A percentile compares a stretch with the other conserved stretches of the same genome.
Evolutionary conservation across 73 alveolate species (phyloP).

Genomic region (Paramecium octaurelia): DNA sequence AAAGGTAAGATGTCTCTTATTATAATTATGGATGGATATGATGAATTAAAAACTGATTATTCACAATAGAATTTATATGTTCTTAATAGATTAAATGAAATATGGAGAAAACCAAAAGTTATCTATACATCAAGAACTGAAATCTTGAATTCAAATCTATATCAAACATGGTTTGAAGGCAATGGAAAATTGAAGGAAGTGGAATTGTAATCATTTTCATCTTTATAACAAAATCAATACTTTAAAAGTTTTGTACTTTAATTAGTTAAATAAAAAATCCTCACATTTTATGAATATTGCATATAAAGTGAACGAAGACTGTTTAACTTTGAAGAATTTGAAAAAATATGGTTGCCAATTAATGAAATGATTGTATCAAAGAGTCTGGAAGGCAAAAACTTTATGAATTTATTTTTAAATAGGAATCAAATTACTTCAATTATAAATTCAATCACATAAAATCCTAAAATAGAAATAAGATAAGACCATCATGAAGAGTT

Average conservation of each 20-base stretch:
- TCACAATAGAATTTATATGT: not conserved
- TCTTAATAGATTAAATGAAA: constrained; percentile 1
- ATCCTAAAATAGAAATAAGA: not conserved
- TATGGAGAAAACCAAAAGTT: constrained; percentile 5
- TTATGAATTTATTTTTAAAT: not conserved
- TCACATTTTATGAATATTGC: not conserved
- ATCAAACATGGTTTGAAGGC: not conserved
- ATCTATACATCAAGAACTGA: not conserved
- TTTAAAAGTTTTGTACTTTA: not conserved
- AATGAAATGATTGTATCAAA: not conserved
- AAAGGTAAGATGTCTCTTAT: not conserved
- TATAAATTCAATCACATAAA: not conserved
- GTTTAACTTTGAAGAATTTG: not conserved
- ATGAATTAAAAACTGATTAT: not conserved
- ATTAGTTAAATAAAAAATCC: not conserved
- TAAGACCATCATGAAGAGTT: not conserved
- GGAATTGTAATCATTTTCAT: not conserved
- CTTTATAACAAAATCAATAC: not conserved
- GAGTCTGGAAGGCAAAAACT: not conserved
- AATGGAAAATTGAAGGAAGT: not conserved
- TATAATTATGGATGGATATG: constrained; percentile 32
- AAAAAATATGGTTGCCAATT: not conserved
- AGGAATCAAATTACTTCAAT: not conserved
- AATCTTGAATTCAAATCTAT: not conserved
- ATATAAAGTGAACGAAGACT: not conserved